Conservation (phyloP, 306 rosid genomes). For the Hippophae tibetana region DNA sequence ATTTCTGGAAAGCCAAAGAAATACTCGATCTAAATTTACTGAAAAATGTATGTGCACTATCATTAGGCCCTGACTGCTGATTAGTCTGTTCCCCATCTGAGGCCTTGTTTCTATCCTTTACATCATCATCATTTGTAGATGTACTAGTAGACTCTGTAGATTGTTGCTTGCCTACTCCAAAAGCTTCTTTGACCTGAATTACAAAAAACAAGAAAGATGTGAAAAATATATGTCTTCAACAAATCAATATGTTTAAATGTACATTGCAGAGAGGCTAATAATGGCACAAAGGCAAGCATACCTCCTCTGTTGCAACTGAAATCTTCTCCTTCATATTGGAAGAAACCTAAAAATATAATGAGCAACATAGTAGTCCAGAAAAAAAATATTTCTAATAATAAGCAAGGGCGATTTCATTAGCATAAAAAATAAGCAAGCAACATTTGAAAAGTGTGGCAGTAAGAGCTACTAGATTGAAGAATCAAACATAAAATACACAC, state of each 20-base stretch:
- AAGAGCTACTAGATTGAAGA: background rate
- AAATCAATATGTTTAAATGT: slow-evolving; percentile 1
- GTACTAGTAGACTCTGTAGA: slow-evolving; percentile 43
- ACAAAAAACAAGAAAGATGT: slow-evolving; percentile 11
- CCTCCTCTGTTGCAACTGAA: slow-evolving; percentile 83
- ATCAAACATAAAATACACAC: background rate
- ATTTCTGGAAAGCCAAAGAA: slow-evolving; percentile 53
- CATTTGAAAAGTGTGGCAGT: background rate
- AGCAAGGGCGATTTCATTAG: background rate
- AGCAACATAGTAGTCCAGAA: background rate
- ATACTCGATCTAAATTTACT: slow-evolving; percentile 58
- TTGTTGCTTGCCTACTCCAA: slow-evolving; percentile 59
- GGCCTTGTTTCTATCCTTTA: slow-evolving; percentile 32
- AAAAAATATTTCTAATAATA: background rate
- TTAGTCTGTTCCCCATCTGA: slow-evolving; percentile 35
- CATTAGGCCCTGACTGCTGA: slow-evolving; percentile 33
- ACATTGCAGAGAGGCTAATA: slow-evolving; percentile 1
- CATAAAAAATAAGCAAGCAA: background rate
- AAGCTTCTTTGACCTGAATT: slow-evolving; percentile 66
- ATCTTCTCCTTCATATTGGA: slow-evolving; percentile 71
- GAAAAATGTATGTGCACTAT: slow-evolving; percentile 52
- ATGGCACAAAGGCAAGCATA: slow-evolving; percentile 22
- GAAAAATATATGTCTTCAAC: slow-evolving; percentile 12
- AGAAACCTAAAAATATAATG: slow-evolving; percentile 49
- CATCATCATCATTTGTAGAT: slow-evolving; percentile 35